A percentile compares a stretch with the other conserved stretches of the same genome.
phyloP scores from a whole-genome alignment of 805 yeast species.

The Teunomyces tritomae region DNA sequence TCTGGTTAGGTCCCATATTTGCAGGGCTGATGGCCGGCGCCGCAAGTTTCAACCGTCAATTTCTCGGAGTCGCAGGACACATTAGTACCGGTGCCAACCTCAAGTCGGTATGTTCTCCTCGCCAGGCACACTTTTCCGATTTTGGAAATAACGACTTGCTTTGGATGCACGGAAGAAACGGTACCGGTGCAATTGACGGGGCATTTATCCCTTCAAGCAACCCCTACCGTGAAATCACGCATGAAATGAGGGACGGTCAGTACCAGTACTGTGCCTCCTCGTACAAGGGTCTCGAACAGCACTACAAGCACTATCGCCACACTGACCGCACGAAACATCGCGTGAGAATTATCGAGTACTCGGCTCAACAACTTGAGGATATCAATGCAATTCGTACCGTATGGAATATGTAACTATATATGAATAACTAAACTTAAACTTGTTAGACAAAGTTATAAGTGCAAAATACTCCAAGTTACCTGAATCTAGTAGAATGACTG shows the following conservation, averaged over 20 bases:
- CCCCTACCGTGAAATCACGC: constrained; percentile 8
- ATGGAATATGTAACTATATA: not conserved
- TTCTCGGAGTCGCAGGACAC: constrained; percentile 10
- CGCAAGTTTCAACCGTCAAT: constrained; percentile 7
- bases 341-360: not conserved
- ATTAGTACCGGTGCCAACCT: constrained; percentile 5
- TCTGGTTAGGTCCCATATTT: constrained; percentile 11
- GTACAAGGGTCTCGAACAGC: not conserved
- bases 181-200: constrained; percentile 3
- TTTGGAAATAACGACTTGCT: constrained; percentile 7
- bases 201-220: constrained; percentile 10
- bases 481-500: no score
- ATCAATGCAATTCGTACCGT: not conserved
- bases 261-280: constrained; percentile 1
- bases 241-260: not conserved
- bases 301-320: not conserved
- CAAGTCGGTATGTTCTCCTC: constrained; percentile 7
- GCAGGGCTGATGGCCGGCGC: constrained; percentile 1
- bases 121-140: constrained; percentile 11
- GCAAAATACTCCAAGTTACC: no score
- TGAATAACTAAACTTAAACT: not conserved
- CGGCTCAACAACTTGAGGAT: not conserved
- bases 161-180: constrained; percentile 8
- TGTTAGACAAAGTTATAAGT: no score
- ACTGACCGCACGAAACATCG: not conserved